Base-by-base conservation (phyloP, 2,329 filamentous ascomycete genomes). In the Ceratocystis cacaofunesta region DNA sequence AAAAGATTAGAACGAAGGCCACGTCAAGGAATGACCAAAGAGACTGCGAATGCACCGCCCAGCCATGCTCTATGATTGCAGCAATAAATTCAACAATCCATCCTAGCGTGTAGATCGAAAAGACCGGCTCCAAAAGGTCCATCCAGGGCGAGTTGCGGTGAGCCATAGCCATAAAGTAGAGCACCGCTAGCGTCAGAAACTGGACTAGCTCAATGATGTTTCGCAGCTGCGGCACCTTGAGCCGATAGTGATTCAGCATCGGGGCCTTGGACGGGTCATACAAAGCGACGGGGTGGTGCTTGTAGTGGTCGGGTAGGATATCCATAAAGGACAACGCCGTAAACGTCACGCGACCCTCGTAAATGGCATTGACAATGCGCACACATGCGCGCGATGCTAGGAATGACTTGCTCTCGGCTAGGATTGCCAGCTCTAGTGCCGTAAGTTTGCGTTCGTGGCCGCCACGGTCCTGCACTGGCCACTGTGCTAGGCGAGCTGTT, bases 11-110 rank as follows among this genome's bases (percentile, higher is more conserved):
- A 2, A 82, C 79, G 69, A 89, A 89, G 0, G 82, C 83, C n/a
- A 88, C 79, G 72, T 89, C 87, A 17, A 89, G 78, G 70, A 89
- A 90, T 0, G 85, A 85, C 87, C 86, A 89, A 5, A 89, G 77
- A 69, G 88, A 88, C 72, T 89, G 86, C 0, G 85, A 86, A 69
- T 89, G 87, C 0, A 89, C 86, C 60, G 83, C 80, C 86, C 76
- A 79, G 36, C 77, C 79, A 69, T 89, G 86, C 71, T 88, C 86
- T 10, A 85, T 77, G 52, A 88, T 82, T 1, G 84, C 82, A 0
- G 84, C 82, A 68, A 85, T 77, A 69, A 86, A 84, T 69, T 88
- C 85, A 1, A 88, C 76, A 2, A 83, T 80, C 86, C 87, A 89
- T 3, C 87, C 87, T 1, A 80, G 76, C 1, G 82, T 80, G 70